These are phyloP conservation scores for Russula foetens DNA, from an alignment of 768 basidiomycete genomes.

Conservation along the genomic window DNA sequence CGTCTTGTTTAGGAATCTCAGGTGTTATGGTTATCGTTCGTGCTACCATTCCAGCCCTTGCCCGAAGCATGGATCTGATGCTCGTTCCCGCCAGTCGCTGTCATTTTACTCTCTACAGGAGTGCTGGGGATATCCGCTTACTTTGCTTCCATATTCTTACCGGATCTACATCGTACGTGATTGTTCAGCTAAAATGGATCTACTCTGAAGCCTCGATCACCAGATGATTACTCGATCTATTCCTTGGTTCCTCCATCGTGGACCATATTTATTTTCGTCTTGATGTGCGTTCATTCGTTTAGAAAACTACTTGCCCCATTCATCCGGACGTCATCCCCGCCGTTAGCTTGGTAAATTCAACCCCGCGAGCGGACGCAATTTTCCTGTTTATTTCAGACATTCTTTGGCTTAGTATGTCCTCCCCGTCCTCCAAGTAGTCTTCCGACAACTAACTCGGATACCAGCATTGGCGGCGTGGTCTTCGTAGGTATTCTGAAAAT, in stretches of 20 bases:
- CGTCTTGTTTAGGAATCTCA: conserved; percentile 12
- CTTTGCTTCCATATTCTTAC: conserved; percentile 15
- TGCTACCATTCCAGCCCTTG: background rate
- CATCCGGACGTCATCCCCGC: background rate
- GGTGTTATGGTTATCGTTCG: conserved; percentile 8
- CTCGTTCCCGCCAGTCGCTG: background rate
- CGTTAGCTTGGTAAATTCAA: conserved; percentile 10
- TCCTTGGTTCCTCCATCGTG: conserved; percentile 17
- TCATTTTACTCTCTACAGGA: background rate
- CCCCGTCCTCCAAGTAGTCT: background rate
- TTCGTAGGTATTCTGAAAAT: conserved; percentile 2
- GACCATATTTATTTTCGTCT: conserved; percentile 18
- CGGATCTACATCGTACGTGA: conserved; percentile 12
- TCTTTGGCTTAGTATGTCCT: conserved; percentile 19
- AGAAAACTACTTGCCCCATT: too few relatives aligned
- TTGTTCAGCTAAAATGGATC: background rate
- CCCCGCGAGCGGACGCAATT: conserved; percentile 15
- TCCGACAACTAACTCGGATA: background rate
- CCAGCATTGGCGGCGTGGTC: conserved; percentile 19
- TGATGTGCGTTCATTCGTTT: conserved; percentile 11
- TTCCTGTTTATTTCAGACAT: conserved; percentile 14
- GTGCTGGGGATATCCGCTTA: conserved; percentile 3
- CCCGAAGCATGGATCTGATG: background rate
- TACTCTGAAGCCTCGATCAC: background rate
- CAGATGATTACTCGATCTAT: conserved; percentile 20